Conservation (phyloP, 495 filamentous ascomycete genomes). For the Clavariopsis aquatica region DNA sequence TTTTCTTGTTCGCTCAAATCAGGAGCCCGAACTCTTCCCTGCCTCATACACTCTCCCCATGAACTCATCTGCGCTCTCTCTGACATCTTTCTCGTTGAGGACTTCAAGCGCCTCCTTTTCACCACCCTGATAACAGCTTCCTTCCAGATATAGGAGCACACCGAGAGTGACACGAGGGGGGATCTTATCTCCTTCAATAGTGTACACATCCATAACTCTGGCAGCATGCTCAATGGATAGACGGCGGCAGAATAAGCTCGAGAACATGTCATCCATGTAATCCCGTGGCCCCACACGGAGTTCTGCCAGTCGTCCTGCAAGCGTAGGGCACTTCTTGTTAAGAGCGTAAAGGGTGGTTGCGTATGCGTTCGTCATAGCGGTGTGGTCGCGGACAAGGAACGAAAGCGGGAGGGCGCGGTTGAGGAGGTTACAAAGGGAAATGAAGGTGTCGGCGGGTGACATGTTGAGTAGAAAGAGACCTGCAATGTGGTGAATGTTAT, state of each 20-base stretch:
- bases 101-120: slow-evolving; percentile 54
- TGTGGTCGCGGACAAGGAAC: slow-evolving; percentile 77
- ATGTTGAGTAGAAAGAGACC: slow-evolving; percentile 86
- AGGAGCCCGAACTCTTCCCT: slow-evolving; percentile 52
- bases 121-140: slow-evolving; percentile 59
- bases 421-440: slow-evolving; percentile 80
- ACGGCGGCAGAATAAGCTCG: slow-evolving; percentile 57
- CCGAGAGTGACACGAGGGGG: slow-evolving; percentile 79
- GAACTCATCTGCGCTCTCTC: slow-evolving; percentile 63
- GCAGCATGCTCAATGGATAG: slow-evolving; percentile 72
- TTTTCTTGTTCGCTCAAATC: not conserved
- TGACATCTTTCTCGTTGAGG: slow-evolving; percentile 55
- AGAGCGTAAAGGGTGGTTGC: slow-evolving; percentile 70
- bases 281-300: slow-evolving; percentile 51
- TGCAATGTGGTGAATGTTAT: slow-evolving; percentile 83
- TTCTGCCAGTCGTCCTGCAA: slow-evolving; percentile 66
- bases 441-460: slow-evolving; percentile 70
- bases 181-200: slow-evolving; percentile 86
- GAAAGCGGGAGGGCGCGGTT: slow-evolving; percentile 87
- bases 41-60: slow-evolving; percentile 67
- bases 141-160: slow-evolving; percentile 62
- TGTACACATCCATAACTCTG: slow-evolving; percentile 89
- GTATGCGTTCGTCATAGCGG: slow-evolving; percentile 71
- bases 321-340: slow-evolving; percentile 55
- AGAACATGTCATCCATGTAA: slow-evolving; percentile 62